Base-by-base conservation (phyloP, 352 stramenopile species). In the Globisporangium orthogonon region DNA sequence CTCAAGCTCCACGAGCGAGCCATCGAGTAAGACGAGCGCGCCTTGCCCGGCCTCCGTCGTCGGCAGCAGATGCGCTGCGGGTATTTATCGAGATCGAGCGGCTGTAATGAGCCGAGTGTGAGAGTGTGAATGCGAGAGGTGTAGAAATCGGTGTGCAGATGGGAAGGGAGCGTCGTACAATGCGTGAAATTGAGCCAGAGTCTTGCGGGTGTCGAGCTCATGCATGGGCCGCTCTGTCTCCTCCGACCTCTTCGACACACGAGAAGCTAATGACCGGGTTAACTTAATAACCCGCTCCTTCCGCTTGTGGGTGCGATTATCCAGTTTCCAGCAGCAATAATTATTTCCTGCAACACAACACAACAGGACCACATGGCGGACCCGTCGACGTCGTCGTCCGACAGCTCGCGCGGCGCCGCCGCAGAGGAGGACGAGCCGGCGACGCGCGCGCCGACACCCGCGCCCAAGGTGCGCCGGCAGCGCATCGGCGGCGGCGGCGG, bases 61-160 rank as follows among this genome's bases (percentile, higher is more conserved):
- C 11, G 37, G 37, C 37, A 14, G 1, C 43, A 30, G 3, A 9
- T 4, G 39, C 15, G 30, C 40, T 9, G 52, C 46, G 52, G 33
- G 40, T 57, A 57, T 57, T 57, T 57, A 57, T 50, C 18, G 13
- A 50, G 46, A 37, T 35, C 10, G 9, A 28, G 33, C 17, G 14
- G 35, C 35, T 40, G 11, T 41, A 5, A 9, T 37, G 35, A 40
- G 35, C 35, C 33, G 35, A 23, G 23, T 23, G 23, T 23, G 23
- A 23, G 23, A 23, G 23, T 23, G 23, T 23, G 35, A 40, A 10
- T 14, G 1, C 7, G 4, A 40, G 35, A 11, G 4, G 33, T 37
- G 9, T 40, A 40, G 35, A 10, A 40, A 40, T 43, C 11, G 11
- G 37, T 43, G 37, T 43, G 37, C 37, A 43, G 37, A 43, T 43